Evolutionary conservation across 2,329 filamentous ascomycete genomes (phyloP), one percentile per base, ranked within the genome.

Genomic region (Coniochaeta hoffmannii): DNA sequence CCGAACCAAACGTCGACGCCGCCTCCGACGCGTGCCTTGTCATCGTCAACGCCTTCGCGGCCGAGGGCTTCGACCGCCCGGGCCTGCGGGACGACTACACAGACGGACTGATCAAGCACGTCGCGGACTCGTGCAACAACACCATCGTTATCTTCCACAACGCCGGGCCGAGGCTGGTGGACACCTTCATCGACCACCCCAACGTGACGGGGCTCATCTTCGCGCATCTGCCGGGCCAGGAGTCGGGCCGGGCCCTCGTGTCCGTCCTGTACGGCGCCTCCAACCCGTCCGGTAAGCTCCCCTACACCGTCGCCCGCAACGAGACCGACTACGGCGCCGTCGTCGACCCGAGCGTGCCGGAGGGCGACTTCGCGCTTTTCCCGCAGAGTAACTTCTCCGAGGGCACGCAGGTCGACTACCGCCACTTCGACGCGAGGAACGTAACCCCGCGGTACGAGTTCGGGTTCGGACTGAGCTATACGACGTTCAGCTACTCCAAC

Each of bases 21-120:
- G 68, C 60, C 4, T 75, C 78, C 1, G 79, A 91, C 62, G 76
- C 89, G 7, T 94, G 90, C 59, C 69, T 87, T 2, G 81, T 87
- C 0, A 81, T 87, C 60, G 79, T 82, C 61, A 88, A 88, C 63
- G 80, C 77, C 8, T 89, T 87, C 68, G 82, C 87, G 1, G 84
- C 87, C 1, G 90, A 96, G 69, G 88, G 86, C 1, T 87, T 79
- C 59, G 78, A 89, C 57, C 76, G 83, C 50, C 73, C 80, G 0
- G 76, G 76, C 8, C 73, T 89, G 38, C 76, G 78, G 30, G 89
- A 93, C 65, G 85, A 86, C 57, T 82, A 82, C 53, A 84, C 80
- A 1, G 83, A 88, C 59, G 69, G 67, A 0, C 69, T 87, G 0
- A 76, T 87, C 44, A 69, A 69, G 1, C 75, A 79, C 49, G 82